phyloP scores from a whole-genome alignment of 1,284 basidiomycete genomes.

The Coniferiporia weirii region DNA sequence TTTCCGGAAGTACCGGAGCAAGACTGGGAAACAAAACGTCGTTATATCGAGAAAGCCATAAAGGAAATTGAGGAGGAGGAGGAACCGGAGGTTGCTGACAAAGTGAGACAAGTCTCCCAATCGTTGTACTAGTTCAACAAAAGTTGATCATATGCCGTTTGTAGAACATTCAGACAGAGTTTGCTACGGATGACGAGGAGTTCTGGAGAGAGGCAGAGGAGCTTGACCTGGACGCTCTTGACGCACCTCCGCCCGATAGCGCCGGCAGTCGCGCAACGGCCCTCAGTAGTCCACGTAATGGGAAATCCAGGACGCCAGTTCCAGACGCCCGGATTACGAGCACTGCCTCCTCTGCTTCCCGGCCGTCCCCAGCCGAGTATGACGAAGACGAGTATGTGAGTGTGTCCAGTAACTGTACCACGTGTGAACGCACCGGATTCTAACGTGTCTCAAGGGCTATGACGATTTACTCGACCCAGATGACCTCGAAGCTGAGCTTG shows the following conservation, averaged over 20 bases:
- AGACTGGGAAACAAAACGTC: constrained; percentile 43
- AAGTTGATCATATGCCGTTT: background rate
- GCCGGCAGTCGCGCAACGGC: background rate
- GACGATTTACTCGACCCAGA: background rate
- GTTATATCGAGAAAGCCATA: background rate
- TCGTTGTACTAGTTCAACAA: too few species aligned
- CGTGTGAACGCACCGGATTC: background rate
- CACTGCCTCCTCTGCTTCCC: background rate
- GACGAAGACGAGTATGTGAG: background rate
- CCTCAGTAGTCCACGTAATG: background rate
- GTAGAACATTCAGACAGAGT: background rate
- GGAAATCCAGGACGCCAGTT: background rate
- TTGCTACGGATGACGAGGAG: background rate
- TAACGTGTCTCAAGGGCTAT: background rate
- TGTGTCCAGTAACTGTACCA: background rate
- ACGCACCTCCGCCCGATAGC: background rate
- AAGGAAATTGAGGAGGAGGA: background rate
- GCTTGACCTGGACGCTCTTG: background rate
- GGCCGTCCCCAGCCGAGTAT: background rate
- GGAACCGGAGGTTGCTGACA: constrained; percentile 1
- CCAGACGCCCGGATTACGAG: background rate
- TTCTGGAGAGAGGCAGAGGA: background rate
- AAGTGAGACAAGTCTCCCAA: constrained; percentile 1
- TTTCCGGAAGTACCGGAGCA: constrained; percentile 30
- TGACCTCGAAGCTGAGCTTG: background rate